phyloP scores from a whole-genome alignment of 441 rosid species.

The Gossypium davidsonii region DNA sequence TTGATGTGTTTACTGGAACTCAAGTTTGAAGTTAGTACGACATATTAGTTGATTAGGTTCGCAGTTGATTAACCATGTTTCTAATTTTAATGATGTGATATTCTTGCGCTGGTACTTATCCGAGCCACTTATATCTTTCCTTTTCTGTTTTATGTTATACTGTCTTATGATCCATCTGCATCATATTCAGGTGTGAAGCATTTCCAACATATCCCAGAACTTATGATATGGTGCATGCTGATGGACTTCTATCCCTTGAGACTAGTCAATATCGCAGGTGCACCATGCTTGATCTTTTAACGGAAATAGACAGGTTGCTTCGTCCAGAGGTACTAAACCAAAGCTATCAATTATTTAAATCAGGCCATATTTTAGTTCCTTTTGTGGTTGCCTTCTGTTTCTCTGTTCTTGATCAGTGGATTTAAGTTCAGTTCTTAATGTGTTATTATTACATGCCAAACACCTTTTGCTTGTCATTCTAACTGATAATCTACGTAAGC shows the following conservation, averaged over 20 bases:
- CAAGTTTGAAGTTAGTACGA: neutral
- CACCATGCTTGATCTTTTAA: conserved; percentile 52
- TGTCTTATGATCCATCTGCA: conserved; percentile 10
- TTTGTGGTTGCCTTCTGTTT: neutral
- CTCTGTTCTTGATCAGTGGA: conserved; percentile 5
- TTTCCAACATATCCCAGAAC: conserved; percentile 95
- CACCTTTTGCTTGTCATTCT: neutral
- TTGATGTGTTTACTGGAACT: neutral
- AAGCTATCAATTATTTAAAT: neutral
- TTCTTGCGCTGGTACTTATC: neutral
- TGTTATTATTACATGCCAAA: neutral
- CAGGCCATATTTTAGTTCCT: neutral
- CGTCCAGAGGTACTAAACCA: conserved; percentile 81
- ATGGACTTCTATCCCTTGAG: conserved; percentile 69
- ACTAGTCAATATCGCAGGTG: conserved; percentile 43
- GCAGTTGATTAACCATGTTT: neutral
- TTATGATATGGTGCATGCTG: conserved; percentile 89
- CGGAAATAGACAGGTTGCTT: conserved; percentile 82
- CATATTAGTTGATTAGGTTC: neutral
- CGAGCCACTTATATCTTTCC: neutral
- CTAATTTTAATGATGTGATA: neutral
- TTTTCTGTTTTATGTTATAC: neutral
- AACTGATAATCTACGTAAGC: neutral
- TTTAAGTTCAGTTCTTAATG: neutral
- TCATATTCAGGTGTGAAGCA: conserved; percentile 77